Evolutionary conservation across 2,329 filamentous ascomycete genomes (phyloP).

Genomic region (Neonectria coccinea): DNA sequence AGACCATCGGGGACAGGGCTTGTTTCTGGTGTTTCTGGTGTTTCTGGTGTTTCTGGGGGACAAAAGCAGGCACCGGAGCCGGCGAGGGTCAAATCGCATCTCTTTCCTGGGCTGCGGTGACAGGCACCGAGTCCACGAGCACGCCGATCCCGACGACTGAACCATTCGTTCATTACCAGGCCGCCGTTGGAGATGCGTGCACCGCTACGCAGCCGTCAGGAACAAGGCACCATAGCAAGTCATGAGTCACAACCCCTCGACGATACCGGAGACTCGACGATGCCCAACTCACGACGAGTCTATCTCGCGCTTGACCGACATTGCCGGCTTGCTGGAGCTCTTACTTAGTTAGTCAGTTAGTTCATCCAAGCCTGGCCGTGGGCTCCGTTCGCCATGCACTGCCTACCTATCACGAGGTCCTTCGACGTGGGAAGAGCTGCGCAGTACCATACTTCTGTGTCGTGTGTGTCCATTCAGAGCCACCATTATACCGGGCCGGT

Average conservation of each 20-base stretch:
- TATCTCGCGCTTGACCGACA: conserved; percentile 20
- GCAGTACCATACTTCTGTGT: conserved; percentile 17
- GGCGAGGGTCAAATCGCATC: conserved; percentile 25
- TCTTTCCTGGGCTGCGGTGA: neutral
- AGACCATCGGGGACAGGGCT: neutral
- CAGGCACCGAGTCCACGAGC: conserved; percentile 20
- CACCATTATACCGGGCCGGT: conserved; percentile 25
- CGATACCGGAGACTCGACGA: no score
- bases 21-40: neutral
- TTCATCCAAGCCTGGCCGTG: conserved; percentile 3
- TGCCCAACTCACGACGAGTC: neutral
- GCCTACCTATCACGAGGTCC: conserved; percentile 22
- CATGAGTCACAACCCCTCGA: neutral
- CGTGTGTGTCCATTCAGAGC: conserved; percentile 19
- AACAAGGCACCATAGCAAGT: conserved; percentile 10
- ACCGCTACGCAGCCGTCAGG: conserved; percentile 10
- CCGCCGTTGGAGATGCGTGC: neutral
- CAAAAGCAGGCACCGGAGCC: conserved; percentile 8
- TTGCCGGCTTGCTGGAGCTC: conserved; percentile 13
- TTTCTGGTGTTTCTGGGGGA: neutral
- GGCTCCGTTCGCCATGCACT: conserved; percentile 19
- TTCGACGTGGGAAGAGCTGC: conserved; percentile 15
- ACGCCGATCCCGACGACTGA: conserved; percentile 1
- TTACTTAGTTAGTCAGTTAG: conserved; percentile 7
- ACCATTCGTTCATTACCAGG: neutral